Evolutionary conservation across 306 rosid genomes (phyloP), one percentile per base, ranked within the genome.

Genomic region (Lupinus albus): DNA sequence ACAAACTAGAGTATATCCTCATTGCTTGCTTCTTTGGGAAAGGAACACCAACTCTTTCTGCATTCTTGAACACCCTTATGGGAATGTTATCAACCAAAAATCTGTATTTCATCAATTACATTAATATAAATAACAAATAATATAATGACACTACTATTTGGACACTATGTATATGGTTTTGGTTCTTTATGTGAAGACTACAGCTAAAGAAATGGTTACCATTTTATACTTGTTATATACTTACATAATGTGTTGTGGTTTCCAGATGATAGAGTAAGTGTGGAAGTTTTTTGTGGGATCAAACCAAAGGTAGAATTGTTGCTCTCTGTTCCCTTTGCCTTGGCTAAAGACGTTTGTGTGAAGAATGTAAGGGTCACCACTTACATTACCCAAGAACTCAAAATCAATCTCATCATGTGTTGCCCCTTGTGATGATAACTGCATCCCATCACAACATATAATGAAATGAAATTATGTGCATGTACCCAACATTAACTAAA

Each of bases 371-470:
- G 97, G 97, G n/a, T 91, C 89, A 11, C 97, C 93, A 2, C 82
- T 88, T n/a, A 91, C 56, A 53, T 91, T 91, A 45, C 97, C 97
- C 83, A 91, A 82, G 66, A 91, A 91, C 64, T 91, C 97, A 32
- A 88, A 91, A 82, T 91, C 95, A 57, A 91, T 91, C 51, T 91
- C 97, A 14, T 91, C 97, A n/a, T 91, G 94, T 5, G 85, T 81
- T 18, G 87, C 79, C 2, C 96, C 96, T 57, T 86, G 76, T 20
- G 96, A 89, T 30, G 96, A 89, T 35, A 89, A 66, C 96, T 89
- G 80, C 78, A 79, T 49, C 58, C 67, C 14, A 42, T 16, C 45
- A 33, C 12, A 8, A 18, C 6, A 55, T 14, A 4, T 21, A 18
- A 62, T 14, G 11, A 16, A 49, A 2, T 15, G 55, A 49, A 16